These are phyloP conservation scores for Galium porrigens DNA, from an alignment of 305 asterid species.

Conservation along the genomic window DNA sequence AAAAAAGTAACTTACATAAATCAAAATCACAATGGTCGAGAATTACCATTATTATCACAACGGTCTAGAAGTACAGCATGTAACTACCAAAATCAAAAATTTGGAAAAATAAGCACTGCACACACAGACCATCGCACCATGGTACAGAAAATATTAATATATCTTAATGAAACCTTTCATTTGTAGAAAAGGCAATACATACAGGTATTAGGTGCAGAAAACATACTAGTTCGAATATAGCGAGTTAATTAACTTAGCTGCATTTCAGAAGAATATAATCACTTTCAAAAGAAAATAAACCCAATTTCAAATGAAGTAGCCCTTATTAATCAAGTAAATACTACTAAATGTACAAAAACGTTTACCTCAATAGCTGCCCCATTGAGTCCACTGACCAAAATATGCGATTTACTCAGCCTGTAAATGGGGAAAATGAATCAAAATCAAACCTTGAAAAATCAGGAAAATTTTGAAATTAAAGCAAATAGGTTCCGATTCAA, in stretches of 20 bases:
- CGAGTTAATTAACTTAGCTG: not conserved
- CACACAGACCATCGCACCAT: not conserved
- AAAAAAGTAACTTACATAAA: not conserved
- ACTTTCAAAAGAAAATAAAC: not conserved
- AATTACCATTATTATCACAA: not conserved
- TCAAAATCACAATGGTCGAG: not conserved
- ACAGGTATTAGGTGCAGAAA: not conserved
- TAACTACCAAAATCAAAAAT: not conserved
- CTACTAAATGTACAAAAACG: not conserved
- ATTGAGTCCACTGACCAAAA: slow-evolving; percentile 70
- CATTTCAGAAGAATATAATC: not conserved
- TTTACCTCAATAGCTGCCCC: slow-evolving; percentile 77
- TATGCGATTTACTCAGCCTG: slow-evolving; percentile 83
- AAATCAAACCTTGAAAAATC: not conserved
- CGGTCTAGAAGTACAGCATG: not conserved
- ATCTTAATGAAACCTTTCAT: not conserved
- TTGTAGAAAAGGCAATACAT: not conserved
- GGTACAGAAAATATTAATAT: not conserved
- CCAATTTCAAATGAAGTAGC: not conserved
- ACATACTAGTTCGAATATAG: not conserved
- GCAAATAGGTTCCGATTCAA: not conserved
- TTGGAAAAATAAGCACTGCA: not conserved
- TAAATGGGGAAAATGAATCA: slow-evolving; percentile 9
- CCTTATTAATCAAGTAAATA: not conserved
- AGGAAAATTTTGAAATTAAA: not conserved